A percentile compares a stretch with the other conserved stretches of the same genome.
Conservation (phyloP, 2,329 filamentous ascomycete genomes). For the Ceratocystis variospora region DNA sequence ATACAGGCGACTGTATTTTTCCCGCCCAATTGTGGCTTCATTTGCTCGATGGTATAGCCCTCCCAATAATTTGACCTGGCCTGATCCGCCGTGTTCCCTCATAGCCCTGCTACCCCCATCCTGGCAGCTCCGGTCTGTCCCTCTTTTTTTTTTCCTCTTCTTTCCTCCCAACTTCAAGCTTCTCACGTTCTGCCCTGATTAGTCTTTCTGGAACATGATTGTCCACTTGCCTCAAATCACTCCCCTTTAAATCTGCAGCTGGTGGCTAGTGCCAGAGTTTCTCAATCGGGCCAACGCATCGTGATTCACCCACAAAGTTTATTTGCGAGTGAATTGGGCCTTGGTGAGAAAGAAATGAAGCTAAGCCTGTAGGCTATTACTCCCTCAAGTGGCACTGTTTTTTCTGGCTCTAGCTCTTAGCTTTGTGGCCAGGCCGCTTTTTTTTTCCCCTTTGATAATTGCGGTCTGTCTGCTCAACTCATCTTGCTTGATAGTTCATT, state of each 20-base stretch:
- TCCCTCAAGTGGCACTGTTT: background rate
- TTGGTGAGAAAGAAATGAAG: background rate
- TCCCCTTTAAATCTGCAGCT: constrained; percentile 8
- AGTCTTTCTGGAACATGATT: constrained; percentile 8
- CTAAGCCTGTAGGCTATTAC: background rate
- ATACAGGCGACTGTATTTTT: background rate
- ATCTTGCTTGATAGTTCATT: background rate
- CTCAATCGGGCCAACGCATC: constrained; percentile 6
- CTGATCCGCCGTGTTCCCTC: background rate
- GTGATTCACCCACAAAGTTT: constrained; percentile 6
- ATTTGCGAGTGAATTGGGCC: background rate
- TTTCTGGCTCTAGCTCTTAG: constrained; percentile 4
- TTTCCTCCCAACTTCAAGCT: constrained; percentile 7
- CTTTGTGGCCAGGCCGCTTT: background rate
- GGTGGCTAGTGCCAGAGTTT: constrained; percentile 1
- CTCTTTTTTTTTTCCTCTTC: background rate
- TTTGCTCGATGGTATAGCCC: background rate
- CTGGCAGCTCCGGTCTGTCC: constrained; percentile 6
- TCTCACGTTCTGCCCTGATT: constrained; percentile 4
- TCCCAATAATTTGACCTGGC: background rate
- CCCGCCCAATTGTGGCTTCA: background rate
- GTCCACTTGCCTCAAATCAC: background rate
- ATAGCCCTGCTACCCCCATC: constrained; percentile 3
- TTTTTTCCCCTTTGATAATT: background rate
- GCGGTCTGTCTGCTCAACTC: background rate